Evolutionary conservation across 768 basidiomycete species (phyloP).

Genomic region (Lanmaoa rubissima): DNA sequence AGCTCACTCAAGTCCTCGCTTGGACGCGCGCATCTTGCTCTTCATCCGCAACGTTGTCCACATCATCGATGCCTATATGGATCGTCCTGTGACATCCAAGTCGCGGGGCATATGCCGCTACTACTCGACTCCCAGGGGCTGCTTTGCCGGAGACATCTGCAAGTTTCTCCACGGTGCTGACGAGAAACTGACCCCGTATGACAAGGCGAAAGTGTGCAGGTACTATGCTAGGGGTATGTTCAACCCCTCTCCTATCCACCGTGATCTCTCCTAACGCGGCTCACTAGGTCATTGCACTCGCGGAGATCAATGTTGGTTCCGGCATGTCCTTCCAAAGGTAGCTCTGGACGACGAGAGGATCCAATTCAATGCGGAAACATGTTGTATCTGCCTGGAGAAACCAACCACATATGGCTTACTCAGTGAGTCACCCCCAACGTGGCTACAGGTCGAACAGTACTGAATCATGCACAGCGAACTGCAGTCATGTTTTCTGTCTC

Average conservation of each 20-base stretch:
- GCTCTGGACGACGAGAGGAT: slow-evolving; percentile 24
- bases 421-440: slow-evolving; percentile 38
- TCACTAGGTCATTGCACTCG: slow-evolving; percentile 64
- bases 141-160: slow-evolving; percentile 65
- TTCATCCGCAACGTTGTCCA: slow-evolving; percentile 1
- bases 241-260: background rate
- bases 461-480: slow-evolving; percentile 48
- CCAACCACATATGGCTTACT: slow-evolving; percentile 69
- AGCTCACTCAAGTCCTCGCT: background rate
- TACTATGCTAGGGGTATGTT: slow-evolving; percentile 59
- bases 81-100: slow-evolving; percentile 66
- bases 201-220: slow-evolving; percentile 66
- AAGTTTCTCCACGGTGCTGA: slow-evolving; percentile 70
- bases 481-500: slow-evolving; percentile 78
- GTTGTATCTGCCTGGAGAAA: slow-evolving; percentile 75
- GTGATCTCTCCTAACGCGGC: background rate
- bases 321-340: slow-evolving; percentile 41
- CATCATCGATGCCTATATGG: slow-evolving; percentile 32
- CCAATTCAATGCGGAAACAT: slow-evolving; percentile 45
- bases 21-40: background rate
- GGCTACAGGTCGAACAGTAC: background rate
- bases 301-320: slow-evolving; percentile 76
- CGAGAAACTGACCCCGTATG: slow-evolving; percentile 60
- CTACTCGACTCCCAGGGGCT: slow-evolving; percentile 62
- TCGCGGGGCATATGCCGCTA: slow-evolving; percentile 71